These are phyloP conservation scores for Calonectria crousiana DNA, from an alignment of 2,329 filamentous ascomycete species.

Conservation along the genomic window DNA sequence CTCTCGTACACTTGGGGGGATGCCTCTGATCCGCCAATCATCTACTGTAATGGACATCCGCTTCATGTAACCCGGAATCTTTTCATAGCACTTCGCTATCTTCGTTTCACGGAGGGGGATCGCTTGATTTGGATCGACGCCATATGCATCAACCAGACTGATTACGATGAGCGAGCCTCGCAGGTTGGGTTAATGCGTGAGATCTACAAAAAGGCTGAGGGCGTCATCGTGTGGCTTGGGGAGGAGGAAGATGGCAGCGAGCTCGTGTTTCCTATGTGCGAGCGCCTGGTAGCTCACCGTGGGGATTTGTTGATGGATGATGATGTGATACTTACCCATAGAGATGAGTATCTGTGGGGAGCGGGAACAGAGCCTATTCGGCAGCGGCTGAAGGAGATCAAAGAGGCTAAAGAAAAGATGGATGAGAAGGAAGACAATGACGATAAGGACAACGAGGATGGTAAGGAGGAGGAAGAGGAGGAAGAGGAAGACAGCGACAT, in stretches of 20 bases:
- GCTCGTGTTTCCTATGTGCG: neutral
- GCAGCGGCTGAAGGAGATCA: neutral
- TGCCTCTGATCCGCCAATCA: neutral
- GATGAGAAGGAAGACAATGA: neutral
- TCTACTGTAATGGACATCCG: neutral
- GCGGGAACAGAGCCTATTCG: neutral
- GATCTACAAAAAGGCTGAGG: neutral
- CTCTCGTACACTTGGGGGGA: neutral
- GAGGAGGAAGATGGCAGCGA: neutral
- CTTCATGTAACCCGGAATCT: neutral
- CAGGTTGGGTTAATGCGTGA: neutral
- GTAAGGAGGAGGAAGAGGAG: neutral
- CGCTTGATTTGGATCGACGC: neutral
- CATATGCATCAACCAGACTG: neutral
- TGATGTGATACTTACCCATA: neutral
- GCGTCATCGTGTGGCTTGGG: neutral
- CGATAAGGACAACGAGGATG: neutral
- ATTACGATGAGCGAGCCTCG: neutral
- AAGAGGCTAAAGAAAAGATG: neutral
- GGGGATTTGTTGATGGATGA: neutral
- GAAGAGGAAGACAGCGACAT: neutral
- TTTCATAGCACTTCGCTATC: neutral
- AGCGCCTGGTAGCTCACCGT: neutral
- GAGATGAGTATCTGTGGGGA: neutral
- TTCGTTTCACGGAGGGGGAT: neutral